phyloP scores from a whole-genome alignment of 345 rosid genomes.

The Raphanus raphanistrum region DNA sequence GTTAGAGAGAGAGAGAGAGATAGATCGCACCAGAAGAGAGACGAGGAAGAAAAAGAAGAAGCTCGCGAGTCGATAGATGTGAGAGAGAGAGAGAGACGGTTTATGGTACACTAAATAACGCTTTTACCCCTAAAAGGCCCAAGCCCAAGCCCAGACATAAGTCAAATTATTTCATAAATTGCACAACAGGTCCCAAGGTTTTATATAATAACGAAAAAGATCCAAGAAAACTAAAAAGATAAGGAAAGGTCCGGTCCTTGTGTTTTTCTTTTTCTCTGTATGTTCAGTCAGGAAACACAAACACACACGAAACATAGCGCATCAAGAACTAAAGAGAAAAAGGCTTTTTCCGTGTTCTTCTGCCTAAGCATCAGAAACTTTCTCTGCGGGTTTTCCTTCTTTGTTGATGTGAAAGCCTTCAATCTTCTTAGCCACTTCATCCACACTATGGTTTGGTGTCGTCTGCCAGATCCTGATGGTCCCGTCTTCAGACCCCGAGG shows the following conservation, averaged over 20 bases:
- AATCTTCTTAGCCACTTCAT: conserved; percentile 47
- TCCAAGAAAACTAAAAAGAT: not conserved
- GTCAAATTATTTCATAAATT: not conserved
- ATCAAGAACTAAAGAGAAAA: not conserved
- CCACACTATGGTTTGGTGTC: conserved; percentile 42
- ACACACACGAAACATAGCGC: conserved; percentile 7
- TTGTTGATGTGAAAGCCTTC: conserved; percentile 51
- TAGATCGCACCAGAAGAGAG: conserved; percentile 15
- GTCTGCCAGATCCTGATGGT: conserved; percentile 68
- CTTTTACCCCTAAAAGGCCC: conserved; percentile 19
- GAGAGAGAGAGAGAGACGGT: not conserved
- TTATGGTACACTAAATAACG: not conserved
- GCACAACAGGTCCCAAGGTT: not conserved
- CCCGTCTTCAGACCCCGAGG: conserved; percentile 98
- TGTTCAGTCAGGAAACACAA: not conserved
- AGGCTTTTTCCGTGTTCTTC: too few relatives aligned
- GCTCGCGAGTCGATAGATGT: conserved; percentile 25
- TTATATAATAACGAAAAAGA: not conserved
- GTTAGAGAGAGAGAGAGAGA: not conserved
- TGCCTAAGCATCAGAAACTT: conserved; percentile 27
- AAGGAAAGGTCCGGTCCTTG: too few relatives aligned
- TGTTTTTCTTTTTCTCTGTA: not conserved
- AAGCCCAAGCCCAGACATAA: conserved; percentile 20
- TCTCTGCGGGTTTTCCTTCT: conserved; percentile 43
- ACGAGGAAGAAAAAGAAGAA: not conserved